These are phyloP conservation scores for Auricularia sp. DNA, from an alignment of 768 basidiomycete species.

Conservation along the genomic window DNA sequence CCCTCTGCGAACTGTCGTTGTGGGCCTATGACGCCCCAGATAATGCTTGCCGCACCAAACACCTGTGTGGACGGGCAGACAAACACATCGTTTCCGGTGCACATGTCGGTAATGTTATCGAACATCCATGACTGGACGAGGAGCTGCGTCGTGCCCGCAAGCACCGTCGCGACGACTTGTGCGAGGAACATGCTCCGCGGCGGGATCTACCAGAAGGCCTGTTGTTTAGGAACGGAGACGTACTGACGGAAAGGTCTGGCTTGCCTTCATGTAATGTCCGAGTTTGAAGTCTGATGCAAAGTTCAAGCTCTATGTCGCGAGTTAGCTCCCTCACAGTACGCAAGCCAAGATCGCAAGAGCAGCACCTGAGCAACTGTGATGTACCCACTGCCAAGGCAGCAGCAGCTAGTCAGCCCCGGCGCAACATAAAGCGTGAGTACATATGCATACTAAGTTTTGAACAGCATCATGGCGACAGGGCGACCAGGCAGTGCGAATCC, in stretches of 20 bases:
- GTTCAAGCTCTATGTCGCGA: conserved; percentile 24
- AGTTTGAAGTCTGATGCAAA: conserved; percentile 70
- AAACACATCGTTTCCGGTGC: conserved; percentile 36
- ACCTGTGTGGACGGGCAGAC: conserved; percentile 45
- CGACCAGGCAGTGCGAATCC: conserved; percentile 49
- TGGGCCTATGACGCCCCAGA: conserved; percentile 62
- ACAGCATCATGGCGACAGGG: conserved; percentile 73
- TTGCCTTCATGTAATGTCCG: conserved; percentile 15
- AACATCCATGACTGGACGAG: conserved; percentile 48
- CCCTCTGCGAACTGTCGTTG: conserved; percentile 43
- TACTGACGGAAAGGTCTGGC: conserved; percentile 23
- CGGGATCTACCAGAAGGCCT: conserved; percentile 8
- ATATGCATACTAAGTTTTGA: conserved; percentile 30
- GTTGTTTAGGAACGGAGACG: conserved; percentile 13
- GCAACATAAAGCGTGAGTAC: conserved; percentile 12
- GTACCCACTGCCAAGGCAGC: conserved; percentile 50
- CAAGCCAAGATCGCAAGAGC: too few species aligned
- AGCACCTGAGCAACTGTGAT: conserved; percentile 49
- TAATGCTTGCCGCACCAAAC: conserved; percentile 22
- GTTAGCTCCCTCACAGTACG: too few species aligned
- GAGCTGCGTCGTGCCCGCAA: conserved; percentile 60
- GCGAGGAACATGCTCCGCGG: conserved; percentile 17
- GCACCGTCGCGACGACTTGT: conserved; percentile 30
- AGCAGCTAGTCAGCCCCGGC: not conserved
- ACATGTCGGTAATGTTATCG: conserved; percentile 36